A percentile compares a stretch with the other conserved stretches of the same genome.
These are phyloP conservation scores for Catunica adiposa DNA, from an alignment of 2,329 filamentous ascomycete genomes.

Conservation along the genomic window DNA sequence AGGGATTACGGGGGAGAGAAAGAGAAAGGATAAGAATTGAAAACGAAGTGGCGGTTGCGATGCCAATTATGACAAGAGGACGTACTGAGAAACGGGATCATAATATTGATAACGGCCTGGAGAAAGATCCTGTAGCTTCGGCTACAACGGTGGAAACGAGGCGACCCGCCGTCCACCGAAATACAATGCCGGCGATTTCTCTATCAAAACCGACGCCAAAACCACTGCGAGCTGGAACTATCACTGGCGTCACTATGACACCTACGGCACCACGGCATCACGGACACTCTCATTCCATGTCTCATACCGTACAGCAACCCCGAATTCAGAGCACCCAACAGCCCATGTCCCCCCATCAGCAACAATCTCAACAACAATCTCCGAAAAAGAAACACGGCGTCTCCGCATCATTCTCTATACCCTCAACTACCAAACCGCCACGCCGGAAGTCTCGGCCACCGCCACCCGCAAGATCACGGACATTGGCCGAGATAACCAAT, in stretches of 20 bases:
- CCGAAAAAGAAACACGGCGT: neutral
- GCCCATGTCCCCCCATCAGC: neutral
- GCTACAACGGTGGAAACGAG: neutral
- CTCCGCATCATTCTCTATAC: neutral
- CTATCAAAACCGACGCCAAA: neutral
- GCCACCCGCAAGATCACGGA: neutral
- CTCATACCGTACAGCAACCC: neutral
- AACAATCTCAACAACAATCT: neutral
- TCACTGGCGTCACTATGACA: neutral
- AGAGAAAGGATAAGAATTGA: neutral
- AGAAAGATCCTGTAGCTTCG: neutral
- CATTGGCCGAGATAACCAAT: neutral
- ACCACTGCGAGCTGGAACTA: neutral
- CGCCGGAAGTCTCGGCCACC: neutral
- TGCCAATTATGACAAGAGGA: neutral
- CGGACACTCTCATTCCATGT: neutral
- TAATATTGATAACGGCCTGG: constrained; percentile 1
- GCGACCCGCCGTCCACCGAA: neutral
- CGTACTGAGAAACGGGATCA: neutral
- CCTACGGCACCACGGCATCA: neutral
- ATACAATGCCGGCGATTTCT: constrained; percentile 3
- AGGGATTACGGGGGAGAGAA: neutral
- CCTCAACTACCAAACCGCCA: neutral
- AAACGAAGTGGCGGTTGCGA: neutral
- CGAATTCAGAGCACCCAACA: neutral